Percentiles rank a stretch among this genome's conserved stretches.
phyloP scores from a whole-genome alignment of 2,329 filamentous ascomycete species.

The Colletotrichum shisoi region DNA sequence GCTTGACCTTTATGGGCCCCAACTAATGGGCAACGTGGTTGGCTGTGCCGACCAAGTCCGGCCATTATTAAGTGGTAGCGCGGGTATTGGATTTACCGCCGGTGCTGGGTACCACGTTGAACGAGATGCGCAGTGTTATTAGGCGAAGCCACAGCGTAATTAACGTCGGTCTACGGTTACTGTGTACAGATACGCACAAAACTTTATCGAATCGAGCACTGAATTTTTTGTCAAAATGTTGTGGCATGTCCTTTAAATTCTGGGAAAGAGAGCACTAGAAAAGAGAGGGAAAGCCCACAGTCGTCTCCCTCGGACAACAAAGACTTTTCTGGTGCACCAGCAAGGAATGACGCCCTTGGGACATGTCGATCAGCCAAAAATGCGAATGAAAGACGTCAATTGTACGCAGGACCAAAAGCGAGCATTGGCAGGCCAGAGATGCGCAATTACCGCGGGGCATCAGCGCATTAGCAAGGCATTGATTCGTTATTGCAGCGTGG shows the following conservation, averaged over 20 bases:
- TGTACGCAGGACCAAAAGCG: constrained; percentile 13
- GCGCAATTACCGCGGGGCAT: constrained; percentile 33
- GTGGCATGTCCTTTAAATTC: neutral
- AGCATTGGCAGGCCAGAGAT: constrained; percentile 27
- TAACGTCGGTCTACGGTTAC: too few relatives aligned
- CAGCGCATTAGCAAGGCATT: constrained; percentile 2
- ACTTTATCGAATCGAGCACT: neutral
- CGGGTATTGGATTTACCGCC: constrained; percentile 13
- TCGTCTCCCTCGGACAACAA: neutral
- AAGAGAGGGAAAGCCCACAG: neutral
- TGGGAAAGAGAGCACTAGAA: too few relatives aligned
- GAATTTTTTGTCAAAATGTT: neutral
- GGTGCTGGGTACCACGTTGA: constrained; percentile 9
- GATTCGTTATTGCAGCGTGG: constrained; percentile 10
- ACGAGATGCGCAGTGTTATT: neutral
- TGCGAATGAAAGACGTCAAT: constrained; percentile 32
- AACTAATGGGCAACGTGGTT: neutral
- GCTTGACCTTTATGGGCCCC: too few relatives aligned
- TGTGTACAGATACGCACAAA: neutral
- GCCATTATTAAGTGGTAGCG: neutral
- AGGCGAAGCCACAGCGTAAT: constrained; percentile 11
- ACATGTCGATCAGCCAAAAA: constrained; percentile 24
- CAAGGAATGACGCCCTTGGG: constrained; percentile 13
- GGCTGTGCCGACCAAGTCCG: neutral
- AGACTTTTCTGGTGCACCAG: neutral